phyloP scores from a whole-genome alignment of 1,284 basidiomycete genomes.

The Heterobasidion irregulare region DNA sequence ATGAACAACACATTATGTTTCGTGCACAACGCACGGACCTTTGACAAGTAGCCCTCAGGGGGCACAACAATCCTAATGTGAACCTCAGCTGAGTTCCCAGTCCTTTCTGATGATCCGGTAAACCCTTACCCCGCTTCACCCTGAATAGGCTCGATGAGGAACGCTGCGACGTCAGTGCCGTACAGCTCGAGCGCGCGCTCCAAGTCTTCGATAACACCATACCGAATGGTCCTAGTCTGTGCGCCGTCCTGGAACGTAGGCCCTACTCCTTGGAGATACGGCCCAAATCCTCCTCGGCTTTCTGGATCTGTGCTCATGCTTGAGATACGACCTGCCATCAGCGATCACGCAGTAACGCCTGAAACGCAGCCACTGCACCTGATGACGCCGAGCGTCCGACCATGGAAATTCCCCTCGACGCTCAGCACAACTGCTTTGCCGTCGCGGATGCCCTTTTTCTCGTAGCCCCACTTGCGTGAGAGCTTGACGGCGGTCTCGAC shows the following conservation, averaged over 20 bases:
- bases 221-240: constrained; percentile 59
- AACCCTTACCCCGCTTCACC: constrained; percentile 89
- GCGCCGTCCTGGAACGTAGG: constrained; percentile 56
- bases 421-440: constrained; percentile 87
- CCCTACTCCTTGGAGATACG: constrained; percentile 83
- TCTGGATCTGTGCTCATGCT: constrained; percentile 97
- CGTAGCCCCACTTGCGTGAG: constrained; percentile 89
- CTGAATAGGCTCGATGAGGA: constrained; percentile 97
- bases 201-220: constrained; percentile 78
- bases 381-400: constrained; percentile 86
- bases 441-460: constrained; percentile 77
- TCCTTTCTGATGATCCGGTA: not conserved
- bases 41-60: constrained; percentile 78
- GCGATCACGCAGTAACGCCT: not conserved
- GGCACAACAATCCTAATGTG: constrained; percentile 82
- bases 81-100: not conserved
- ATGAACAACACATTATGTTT: constrained; percentile 93
- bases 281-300: constrained; percentile 82
- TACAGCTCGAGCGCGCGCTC: constrained; percentile 76
- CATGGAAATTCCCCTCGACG: constrained; percentile 93
- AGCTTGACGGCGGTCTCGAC: constrained; percentile 89
- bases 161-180: constrained; percentile 84
- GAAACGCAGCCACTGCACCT: constrained; percentile 33
- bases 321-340: constrained; percentile 2
- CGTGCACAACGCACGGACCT: constrained; percentile 80